Percentiles rank a stretch among this genome's conserved stretches.
phyloP scores from a whole-genome alignment of 257 asterid species.

The Solanum appendiculatum region DNA sequence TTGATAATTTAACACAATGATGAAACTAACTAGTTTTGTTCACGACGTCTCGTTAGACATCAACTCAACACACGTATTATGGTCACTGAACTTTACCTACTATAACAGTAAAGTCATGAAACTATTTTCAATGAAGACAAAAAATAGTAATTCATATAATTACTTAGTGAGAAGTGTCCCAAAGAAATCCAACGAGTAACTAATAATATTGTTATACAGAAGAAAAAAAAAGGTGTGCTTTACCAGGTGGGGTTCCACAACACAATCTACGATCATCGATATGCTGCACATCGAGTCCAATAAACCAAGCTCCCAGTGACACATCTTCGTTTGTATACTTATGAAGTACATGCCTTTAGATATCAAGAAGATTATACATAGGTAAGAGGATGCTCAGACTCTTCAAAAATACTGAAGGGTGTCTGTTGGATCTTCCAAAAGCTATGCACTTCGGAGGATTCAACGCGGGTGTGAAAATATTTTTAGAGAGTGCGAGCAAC shows the following conservation, averaged over 20 bases:
- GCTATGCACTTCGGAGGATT: not conserved
- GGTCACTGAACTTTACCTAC: not conserved
- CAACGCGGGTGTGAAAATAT: not conserved
- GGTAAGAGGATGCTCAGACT: not conserved
- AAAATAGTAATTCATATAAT: not conserved
- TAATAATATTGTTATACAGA: not conserved
- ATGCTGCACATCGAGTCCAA: slow-evolving; percentile 81
- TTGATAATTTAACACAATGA: too few species aligned
- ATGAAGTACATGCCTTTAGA: slow-evolving; percentile 69
- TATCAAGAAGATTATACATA: not conserved
- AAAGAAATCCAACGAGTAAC: not conserved
- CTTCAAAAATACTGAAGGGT: not conserved
- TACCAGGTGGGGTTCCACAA: slow-evolving; percentile 93
- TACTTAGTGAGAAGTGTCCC: not conserved
- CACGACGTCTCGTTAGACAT: not conserved
- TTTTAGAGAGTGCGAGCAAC: not conserved
- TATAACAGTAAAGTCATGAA: not conserved
- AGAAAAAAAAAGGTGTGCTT: not conserved
- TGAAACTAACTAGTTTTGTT: not conserved
- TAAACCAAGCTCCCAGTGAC: slow-evolving; percentile 87
- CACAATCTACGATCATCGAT: slow-evolving; percentile 82
- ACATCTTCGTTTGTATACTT: slow-evolving; percentile 92
- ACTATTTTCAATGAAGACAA: not conserved
- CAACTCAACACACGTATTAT: not conserved
- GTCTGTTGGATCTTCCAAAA: not conserved